These are phyloP conservation scores for Fomitopsis betulina DNA, from an alignment of 1,284 basidiomycete genomes.

Conservation along the genomic window DNA sequence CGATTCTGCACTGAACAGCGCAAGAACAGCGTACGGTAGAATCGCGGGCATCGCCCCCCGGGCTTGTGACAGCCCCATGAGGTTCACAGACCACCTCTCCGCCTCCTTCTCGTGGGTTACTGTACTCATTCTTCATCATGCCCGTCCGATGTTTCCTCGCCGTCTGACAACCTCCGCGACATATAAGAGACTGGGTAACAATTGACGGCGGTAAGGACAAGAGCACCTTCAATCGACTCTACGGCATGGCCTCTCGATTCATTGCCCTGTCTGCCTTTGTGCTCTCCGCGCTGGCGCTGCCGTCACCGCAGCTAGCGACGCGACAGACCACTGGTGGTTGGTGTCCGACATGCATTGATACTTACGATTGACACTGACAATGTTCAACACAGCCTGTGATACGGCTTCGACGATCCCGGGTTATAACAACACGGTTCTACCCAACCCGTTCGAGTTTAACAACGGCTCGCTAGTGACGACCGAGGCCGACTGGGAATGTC, in stretches of 20 bases:
- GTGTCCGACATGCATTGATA: background rate
- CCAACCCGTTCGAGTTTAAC: constrained; percentile 46
- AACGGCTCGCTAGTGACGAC: constrained; percentile 36
- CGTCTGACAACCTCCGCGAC: too few species aligned
- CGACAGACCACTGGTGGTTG: background rate
- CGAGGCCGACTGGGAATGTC: constrained; percentile 43
- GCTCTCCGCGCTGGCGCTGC: background rate
- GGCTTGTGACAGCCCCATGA: background rate
- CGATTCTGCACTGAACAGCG: background rate
- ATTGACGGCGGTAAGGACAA: background rate
- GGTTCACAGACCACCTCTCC: background rate
- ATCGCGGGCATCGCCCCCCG: background rate
- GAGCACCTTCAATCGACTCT: background rate
- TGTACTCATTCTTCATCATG: background rate
- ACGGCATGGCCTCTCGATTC: background rate
- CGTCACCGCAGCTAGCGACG: background rate
- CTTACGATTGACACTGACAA: background rate
- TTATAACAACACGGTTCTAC: constrained; percentile 35
- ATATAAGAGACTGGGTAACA: background rate
- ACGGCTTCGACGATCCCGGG: constrained; percentile 20
- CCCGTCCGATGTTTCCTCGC: background rate
- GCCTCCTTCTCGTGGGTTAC: too few species aligned
- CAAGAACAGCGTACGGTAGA: background rate
- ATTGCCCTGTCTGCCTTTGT: background rate
- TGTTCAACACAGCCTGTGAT: constrained; percentile 9